Evolutionary conservation across 768 basidiomycete genomes (phyloP).

Genomic region (Coprinopsis cinerea): DNA sequence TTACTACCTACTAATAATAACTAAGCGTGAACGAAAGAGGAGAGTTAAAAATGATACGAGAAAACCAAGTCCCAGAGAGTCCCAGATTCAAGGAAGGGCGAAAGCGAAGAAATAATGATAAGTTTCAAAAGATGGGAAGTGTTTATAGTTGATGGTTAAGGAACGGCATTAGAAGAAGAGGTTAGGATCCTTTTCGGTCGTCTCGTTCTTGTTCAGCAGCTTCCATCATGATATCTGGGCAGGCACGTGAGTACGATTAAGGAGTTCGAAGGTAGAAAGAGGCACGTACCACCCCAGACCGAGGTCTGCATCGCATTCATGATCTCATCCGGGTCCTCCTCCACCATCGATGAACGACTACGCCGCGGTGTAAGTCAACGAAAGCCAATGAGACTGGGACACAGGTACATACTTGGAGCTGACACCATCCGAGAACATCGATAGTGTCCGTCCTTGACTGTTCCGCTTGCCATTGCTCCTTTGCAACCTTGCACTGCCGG

Average conservation of each 20-base stretch:
- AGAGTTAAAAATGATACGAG: too few relatives aligned
- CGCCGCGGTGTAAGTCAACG: constrained; percentile 7
- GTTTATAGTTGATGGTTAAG: too few relatives aligned
- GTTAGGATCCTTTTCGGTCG: neutral
- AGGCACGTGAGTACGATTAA: constrained; percentile 1
- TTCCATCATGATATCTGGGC: constrained; percentile 26
- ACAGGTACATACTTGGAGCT: constrained; percentile 40
- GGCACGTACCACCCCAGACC: constrained; percentile 64
- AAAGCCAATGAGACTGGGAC: neutral
- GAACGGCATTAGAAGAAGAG: too few relatives aligned
- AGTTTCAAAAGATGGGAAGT: too few relatives aligned
- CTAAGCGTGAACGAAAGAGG: too few relatives aligned
- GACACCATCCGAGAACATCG: constrained; percentile 46
- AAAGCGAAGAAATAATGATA: too few relatives aligned
- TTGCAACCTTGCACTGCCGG: constrained; percentile 41
- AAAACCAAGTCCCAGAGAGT: too few relatives aligned
- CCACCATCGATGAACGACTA: constrained; percentile 36
- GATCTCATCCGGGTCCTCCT: constrained; percentile 42
- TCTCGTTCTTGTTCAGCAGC: constrained; percentile 23
- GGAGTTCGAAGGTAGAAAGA: neutral
- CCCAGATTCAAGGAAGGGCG: too few relatives aligned
- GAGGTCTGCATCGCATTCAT: constrained; percentile 58
- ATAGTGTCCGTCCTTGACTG: constrained; percentile 38
- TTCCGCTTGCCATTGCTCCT: constrained; percentile 43
- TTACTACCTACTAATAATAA: too few relatives aligned